Evolutionary conservation across 805 yeast genomes (phyloP).

Genomic region (Millerozyma miso): DNA sequence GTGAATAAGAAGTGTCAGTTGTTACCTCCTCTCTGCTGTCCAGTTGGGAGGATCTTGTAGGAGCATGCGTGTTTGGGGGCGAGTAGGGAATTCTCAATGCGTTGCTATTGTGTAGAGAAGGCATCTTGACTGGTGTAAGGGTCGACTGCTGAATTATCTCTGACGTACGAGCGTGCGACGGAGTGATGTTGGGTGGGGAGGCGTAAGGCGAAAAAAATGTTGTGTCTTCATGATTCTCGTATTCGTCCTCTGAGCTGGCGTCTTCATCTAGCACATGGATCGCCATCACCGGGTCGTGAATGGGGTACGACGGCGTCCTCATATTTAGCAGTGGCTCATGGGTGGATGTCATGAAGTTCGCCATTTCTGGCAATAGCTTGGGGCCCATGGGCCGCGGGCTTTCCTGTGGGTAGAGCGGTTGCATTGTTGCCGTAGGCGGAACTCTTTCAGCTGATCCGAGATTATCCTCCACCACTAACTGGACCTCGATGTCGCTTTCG

Average conservation of each 20-base stretch:
- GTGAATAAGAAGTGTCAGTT: neutral
- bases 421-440: too few species aligned
- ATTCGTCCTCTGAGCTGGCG: neutral
- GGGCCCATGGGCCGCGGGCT: constrained; percentile 41
- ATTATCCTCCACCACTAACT: neutral
- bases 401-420: constrained; percentile 21
- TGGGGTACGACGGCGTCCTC: constrained; percentile 4
- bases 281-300: constrained; percentile 2
- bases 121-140: constrained; percentile 11
- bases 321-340: neutral
- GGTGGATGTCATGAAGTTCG: neutral
- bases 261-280: constrained; percentile 1
- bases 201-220: neutral
- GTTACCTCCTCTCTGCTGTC: neutral
- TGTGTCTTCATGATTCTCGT: neutral
- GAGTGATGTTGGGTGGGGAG: neutral
- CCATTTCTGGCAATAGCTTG: constrained; percentile 27
- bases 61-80: neutral
- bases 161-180: constrained; percentile 1
- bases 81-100: neutral
- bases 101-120: constrained; percentile 5
- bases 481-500: neutral
- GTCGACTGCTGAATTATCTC: constrained; percentile 5
- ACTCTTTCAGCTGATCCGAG: too few species aligned
- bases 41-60: neutral